Conservation (phyloP, 495 filamentous ascomycete genomes). For the Tetracladium setigerum region DNA sequence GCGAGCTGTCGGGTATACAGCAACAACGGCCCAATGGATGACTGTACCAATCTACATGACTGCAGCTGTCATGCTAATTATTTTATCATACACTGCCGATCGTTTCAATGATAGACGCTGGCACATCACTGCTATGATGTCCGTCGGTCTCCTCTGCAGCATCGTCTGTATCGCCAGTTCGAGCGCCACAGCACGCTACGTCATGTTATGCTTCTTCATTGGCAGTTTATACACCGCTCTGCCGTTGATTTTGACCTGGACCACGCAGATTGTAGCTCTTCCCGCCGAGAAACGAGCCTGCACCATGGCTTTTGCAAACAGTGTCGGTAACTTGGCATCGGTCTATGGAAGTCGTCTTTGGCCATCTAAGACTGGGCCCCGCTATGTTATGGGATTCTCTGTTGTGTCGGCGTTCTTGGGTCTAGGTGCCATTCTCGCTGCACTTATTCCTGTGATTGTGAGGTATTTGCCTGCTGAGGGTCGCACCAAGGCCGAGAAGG, state of each 20-base stretch:
- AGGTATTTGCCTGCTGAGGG: constrained; percentile 1
- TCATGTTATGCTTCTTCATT: constrained; percentile 40
- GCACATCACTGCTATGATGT: constrained; percentile 30
- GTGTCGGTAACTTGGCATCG: constrained; percentile 38
- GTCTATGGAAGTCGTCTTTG: constrained; percentile 37
- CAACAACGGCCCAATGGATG: constrained; percentile 59
- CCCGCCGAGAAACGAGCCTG: constrained; percentile 32
- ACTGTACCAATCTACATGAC: constrained; percentile 40
- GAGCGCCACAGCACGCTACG: constrained; percentile 26
- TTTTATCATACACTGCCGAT: constrained; percentile 21
- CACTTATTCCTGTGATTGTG: constrained; percentile 12
- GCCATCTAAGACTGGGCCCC: constrained; percentile 19
- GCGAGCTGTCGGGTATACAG: constrained; percentile 45
- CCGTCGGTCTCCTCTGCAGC: constrained; percentile 30
- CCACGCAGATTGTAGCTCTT: constrained; percentile 36
- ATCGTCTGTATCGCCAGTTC: constrained; percentile 30
- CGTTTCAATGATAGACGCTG: constrained; percentile 10
- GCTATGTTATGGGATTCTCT: constrained; percentile 21
- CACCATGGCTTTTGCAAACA: constrained; percentile 37
- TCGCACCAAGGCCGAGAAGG: too few species aligned
- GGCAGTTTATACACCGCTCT: constrained; percentile 39
- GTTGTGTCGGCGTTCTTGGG: constrained; percentile 16
- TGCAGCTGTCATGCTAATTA: constrained; percentile 32
- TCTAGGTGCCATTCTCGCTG: constrained; percentile 12
- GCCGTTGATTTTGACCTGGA: constrained; percentile 32